These are phyloP conservation scores for Skeletonema costatum DNA, from an alignment of 108 stramenopile species.

Conservation along the genomic window DNA sequence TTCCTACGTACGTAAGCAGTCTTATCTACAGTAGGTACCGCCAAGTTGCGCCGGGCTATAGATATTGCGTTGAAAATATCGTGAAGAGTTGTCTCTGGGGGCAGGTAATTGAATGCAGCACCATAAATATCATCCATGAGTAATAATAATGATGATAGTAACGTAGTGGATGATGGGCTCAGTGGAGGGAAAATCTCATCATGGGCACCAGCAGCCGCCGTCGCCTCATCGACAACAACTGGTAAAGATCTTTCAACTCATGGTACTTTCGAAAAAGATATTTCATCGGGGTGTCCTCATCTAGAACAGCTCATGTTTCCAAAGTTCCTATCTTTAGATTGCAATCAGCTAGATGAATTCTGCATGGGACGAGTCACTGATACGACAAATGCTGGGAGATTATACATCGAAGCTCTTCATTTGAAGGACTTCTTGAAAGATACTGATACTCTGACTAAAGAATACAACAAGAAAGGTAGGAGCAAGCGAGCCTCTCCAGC, in stretches of 20 bases:
- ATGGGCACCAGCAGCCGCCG: slow-evolving; percentile 15
- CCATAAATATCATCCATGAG: not conserved
- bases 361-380: slow-evolving; percentile 15
- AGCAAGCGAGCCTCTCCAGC: slow-evolving; percentile 10
- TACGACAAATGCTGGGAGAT: slow-evolving; percentile 8
- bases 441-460: slow-evolving; percentile 11
- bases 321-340: slow-evolving; percentile 26
- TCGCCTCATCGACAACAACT: not conserved
- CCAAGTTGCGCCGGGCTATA: too few relatives aligned
- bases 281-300: slow-evolving; percentile 17
- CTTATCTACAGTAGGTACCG: too few relatives aligned
- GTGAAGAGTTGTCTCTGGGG: not conserved
- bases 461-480: slow-evolving; percentile 6
- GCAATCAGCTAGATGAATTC: slow-evolving; percentile 34
- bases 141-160: not conserved
- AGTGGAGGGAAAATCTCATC: slow-evolving; percentile 14
- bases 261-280: not conserved
- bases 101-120: not conserved
- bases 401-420: slow-evolving; percentile 38
- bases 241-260: not conserved
- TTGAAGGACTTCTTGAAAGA: slow-evolving; percentile 38
- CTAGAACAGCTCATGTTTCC: slow-evolving; percentile 44
- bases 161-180: not conserved
- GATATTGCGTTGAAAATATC: too few relatives aligned
- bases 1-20: too few relatives aligned